phyloP scores from a whole-genome alignment of 75 land plant species.

The Ceratopteris richardii region DNA sequence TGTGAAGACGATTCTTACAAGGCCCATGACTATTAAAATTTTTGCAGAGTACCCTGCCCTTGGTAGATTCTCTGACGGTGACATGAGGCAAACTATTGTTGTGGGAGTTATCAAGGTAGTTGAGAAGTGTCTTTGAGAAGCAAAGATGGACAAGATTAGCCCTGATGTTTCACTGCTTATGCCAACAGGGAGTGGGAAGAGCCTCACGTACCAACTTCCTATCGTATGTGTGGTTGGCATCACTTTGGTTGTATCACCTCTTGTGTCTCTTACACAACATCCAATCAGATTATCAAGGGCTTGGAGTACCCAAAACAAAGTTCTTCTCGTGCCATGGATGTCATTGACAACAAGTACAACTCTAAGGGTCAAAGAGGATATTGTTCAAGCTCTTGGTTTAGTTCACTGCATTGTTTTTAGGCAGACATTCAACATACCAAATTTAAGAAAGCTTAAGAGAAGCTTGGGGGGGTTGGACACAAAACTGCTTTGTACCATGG shows the following conservation, averaged over 20 bases:
- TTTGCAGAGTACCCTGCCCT: conserved; percentile 78
- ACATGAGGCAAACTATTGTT: conserved; percentile 24
- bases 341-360: conserved; percentile 98
- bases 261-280: too few species aligned
- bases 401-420: conserved; percentile 75
- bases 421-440: conserved; percentile 91
- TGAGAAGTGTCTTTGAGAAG: too few species aligned
- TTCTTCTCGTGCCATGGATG: conserved; percentile 64
- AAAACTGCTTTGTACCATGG: conserved; percentile 93
- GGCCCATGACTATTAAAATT: conserved; percentile 85
- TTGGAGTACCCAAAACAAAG: conserved; percentile 85
- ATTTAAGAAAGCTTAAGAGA: conserved; percentile 78
- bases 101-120: conserved; percentile 22
- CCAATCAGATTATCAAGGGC: too few species aligned
- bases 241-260: too few species aligned
- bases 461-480: conserved; percentile 80
- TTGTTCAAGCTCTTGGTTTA: conserved; percentile 93
- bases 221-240: too few species aligned
- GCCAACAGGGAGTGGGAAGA: too few species aligned
- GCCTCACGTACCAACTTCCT: too few species aligned
- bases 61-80: conserved; percentile 60
- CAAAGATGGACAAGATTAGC: too few species aligned
- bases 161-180: too few species aligned
- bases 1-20: conserved; percentile 50
- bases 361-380: conserved; percentile 93